Percentiles rank a stretch among this genome's conserved stretches.
Conservation (phyloP, 352 stramenopile genomes). For the Phytophthora idaei region DNA sequence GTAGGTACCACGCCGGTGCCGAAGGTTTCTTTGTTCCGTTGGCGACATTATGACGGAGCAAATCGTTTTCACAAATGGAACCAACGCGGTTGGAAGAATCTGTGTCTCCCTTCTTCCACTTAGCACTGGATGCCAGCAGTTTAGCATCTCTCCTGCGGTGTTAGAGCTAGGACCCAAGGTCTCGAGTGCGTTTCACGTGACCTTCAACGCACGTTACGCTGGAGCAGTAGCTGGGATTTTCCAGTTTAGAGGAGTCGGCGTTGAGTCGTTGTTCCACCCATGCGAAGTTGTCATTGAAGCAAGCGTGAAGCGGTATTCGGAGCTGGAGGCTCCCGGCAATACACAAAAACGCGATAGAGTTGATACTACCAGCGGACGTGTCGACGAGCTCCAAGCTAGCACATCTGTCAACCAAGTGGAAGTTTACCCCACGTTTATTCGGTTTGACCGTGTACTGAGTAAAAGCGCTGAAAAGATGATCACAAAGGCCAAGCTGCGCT, state of each 20-base stretch:
- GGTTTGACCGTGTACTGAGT: constrained; percentile 45
- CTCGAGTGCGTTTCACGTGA: constrained; percentile 73
- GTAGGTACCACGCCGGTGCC: constrained; percentile 64
- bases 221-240: constrained; percentile 85
- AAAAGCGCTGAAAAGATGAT: constrained; percentile 32
- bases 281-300: constrained; percentile 89
- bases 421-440: constrained; percentile 65
- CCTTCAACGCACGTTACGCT: constrained; percentile 57
- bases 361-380: constrained; percentile 16
- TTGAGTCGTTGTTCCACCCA: constrained; percentile 64
- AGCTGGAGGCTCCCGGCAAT: constrained; percentile 28
- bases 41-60: constrained; percentile 76
- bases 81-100: constrained; percentile 59
- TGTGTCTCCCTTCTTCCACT: constrained; percentile 83
- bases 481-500: constrained; percentile 42
- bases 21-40: constrained; percentile 71
- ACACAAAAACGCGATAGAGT: background rate
- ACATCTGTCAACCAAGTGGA: constrained; percentile 52
- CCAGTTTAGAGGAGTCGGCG: constrained; percentile 79
- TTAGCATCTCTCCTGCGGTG: constrained; percentile 75
- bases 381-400: constrained; percentile 59
- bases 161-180: constrained; percentile 67
- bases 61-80: constrained; percentile 80
- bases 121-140: constrained; percentile 85
- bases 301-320: constrained; percentile 56